A percentile compares a stretch with the other conserved stretches of the same genome.
phyloP scores from a whole-genome alignment of 495 filamentous ascomycete genomes.

The Talaromyces adpressus region DNA sequence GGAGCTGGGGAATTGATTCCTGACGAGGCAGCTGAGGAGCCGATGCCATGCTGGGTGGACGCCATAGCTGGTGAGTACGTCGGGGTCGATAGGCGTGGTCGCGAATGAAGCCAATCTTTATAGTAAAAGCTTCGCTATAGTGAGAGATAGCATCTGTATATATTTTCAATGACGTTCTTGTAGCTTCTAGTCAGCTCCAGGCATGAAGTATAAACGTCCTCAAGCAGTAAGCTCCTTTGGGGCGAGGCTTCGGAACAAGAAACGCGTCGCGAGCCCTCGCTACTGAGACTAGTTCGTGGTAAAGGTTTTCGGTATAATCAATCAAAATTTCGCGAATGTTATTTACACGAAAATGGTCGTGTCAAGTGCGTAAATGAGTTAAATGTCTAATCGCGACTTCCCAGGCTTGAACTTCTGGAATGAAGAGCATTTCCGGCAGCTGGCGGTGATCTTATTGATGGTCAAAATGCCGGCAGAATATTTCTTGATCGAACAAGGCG shows the following conservation, averaged over 20 bases:
- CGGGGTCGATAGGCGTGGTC: background rate
- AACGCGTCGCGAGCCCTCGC: background rate
- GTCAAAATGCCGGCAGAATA: constrained; percentile 1
- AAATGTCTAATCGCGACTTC: background rate
- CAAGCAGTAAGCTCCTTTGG: background rate
- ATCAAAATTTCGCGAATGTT: background rate
- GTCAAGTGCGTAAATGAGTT: background rate
- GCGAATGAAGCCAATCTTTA: background rate
- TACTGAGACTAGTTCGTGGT: background rate
- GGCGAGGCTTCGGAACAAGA: background rate
- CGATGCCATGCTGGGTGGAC: constrained; percentile 24
- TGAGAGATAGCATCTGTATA: background rate
- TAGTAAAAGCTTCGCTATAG: background rate
- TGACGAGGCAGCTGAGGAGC: constrained; percentile 36
- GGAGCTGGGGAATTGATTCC: constrained; percentile 38
- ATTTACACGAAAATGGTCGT: background rate
- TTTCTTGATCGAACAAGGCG: background rate
- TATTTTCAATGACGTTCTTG: background rate
- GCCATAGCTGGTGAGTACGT: constrained; percentile 20
- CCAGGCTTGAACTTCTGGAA: background rate
- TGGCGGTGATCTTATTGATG: background rate
- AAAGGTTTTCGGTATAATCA: background rate
- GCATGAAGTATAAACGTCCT: background rate
- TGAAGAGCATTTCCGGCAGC: background rate
- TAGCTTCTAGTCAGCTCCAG: background rate